phyloP scores from a whole-genome alignment of 495 filamentous ascomycete species.

The Talaromyces adpressus region DNA sequence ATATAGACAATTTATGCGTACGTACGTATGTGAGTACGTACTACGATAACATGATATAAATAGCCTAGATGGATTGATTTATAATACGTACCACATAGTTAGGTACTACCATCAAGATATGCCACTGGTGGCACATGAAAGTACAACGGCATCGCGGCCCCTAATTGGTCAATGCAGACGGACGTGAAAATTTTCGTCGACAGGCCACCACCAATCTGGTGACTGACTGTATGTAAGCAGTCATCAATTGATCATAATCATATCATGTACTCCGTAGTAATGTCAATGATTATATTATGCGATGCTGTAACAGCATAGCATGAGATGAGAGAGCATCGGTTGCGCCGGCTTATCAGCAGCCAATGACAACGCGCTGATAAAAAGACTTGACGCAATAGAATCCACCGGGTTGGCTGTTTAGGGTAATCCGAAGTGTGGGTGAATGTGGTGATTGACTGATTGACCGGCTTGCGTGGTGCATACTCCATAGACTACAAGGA shows the following conservation, averaged over 20 bases:
- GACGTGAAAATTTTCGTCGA: neutral
- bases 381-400: neutral
- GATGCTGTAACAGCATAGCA: too few relatives aligned
- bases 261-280: too few relatives aligned
- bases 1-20: too few relatives aligned
- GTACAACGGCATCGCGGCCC: neutral
- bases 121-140: neutral
- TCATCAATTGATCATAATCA: neutral
- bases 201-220: neutral
- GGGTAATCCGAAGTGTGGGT: neutral
- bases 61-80: neutral
- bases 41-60: neutral
- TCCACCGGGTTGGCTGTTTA: conserved; percentile 2
- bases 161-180: neutral
- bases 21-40: too few relatives aligned
- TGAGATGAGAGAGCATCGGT: neutral
- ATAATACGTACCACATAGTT: too few relatives aligned
- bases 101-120: too few relatives aligned
- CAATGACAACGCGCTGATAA: neutral
- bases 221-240: neutral
- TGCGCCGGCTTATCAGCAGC: neutral
- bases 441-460: neutral
- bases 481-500: too few relatives aligned
- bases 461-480: neutral
- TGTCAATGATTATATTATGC: too few relatives aligned